These are phyloP conservation scores for Amanita muscaria DNA, from an alignment of 768 basidiomycete genomes.

Conservation along the genomic window DNA sequence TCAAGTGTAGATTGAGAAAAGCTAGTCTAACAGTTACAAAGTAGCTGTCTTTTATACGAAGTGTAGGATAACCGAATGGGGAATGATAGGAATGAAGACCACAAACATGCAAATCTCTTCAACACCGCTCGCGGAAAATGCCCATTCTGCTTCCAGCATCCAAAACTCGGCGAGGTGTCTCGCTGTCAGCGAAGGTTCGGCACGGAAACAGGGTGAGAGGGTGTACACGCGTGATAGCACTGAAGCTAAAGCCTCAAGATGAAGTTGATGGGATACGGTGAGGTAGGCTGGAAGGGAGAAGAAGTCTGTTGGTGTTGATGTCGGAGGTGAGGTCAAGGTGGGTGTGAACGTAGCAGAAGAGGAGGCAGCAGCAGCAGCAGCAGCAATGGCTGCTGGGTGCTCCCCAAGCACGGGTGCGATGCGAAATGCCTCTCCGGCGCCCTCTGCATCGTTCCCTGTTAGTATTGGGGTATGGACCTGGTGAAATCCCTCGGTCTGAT, in stretches of 20 bases:
- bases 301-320: slow-evolving; percentile 44
- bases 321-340: slow-evolving; percentile 9
- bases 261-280: slow-evolving; percentile 93
- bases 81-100: too few relatives aligned
- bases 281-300: slow-evolving; percentile 74
- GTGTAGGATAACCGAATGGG: too few relatives aligned
- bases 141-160: slow-evolving; percentile 98
- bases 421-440: slow-evolving; percentile 87
- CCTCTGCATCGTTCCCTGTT: slow-evolving; percentile 91
- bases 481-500: slow-evolving; percentile 67
- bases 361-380: too few relatives aligned
- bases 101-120: slow-evolving; percentile 36
- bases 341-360: slow-evolving; percentile 12
- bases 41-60: too few relatives aligned
- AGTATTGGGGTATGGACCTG: slow-evolving; percentile 81
- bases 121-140: slow-evolving; percentile 29
- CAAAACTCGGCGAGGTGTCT: slow-evolving; percentile 97
- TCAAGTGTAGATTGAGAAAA: too few relatives aligned
- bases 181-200: slow-evolving; percentile 79
- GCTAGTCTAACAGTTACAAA: too few relatives aligned
- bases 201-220: slow-evolving; percentile 89
- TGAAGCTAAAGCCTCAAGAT: slow-evolving; percentile 80
- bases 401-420: slow-evolving; percentile 35
- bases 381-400: slow-evolving; percentile 19
- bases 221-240: slow-evolving; percentile 83